Percentiles rank a stretch among this genome's conserved stretches.
These are phyloP conservation scores for Rhizopogon vinicolor DNA, from an alignment of 768 basidiomycete genomes.

Conservation along the genomic window DNA sequence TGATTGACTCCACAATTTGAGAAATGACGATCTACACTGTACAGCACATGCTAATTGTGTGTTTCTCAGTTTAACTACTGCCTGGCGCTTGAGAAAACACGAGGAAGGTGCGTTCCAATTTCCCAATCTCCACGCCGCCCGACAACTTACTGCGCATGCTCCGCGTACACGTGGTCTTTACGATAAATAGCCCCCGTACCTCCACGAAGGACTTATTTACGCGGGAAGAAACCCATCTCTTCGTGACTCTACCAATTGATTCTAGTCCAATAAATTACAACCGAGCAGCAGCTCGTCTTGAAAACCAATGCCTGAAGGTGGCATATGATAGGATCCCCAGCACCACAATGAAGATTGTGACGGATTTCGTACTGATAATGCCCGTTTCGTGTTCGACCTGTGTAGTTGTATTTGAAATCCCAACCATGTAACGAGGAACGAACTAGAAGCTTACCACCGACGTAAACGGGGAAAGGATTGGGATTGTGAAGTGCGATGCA, in stretches of 20 bases:
- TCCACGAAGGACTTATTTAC: background rate
- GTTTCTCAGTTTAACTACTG: too few species aligned
- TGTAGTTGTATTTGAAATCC: background rate
- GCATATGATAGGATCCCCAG: constrained; percentile 38
- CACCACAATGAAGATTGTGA: constrained; percentile 37
- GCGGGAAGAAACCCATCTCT: background rate
- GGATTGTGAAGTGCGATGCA: constrained; percentile 68
- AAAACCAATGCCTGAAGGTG: constrained; percentile 36
- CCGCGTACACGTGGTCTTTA: background rate
- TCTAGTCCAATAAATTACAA: background rate
- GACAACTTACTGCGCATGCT: background rate
- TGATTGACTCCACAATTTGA: too few species aligned
- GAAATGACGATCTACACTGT: too few species aligned
- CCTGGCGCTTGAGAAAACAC: background rate
- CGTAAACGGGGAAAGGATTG: constrained; percentile 73
- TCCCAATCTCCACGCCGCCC: background rate
- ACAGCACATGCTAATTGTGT: too few species aligned
- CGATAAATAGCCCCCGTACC: background rate
- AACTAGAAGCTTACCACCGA: constrained; percentile 49
- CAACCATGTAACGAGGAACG: background rate
- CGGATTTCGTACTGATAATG: constrained; percentile 44
- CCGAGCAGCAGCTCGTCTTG: background rate
- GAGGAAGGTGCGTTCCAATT: background rate
- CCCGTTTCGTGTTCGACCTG: constrained; percentile 78
- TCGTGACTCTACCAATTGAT: constrained; percentile 1